Base-by-base conservation (phyloP, 345 rosid genomes). In the Citrus trifoliata region DNA sequence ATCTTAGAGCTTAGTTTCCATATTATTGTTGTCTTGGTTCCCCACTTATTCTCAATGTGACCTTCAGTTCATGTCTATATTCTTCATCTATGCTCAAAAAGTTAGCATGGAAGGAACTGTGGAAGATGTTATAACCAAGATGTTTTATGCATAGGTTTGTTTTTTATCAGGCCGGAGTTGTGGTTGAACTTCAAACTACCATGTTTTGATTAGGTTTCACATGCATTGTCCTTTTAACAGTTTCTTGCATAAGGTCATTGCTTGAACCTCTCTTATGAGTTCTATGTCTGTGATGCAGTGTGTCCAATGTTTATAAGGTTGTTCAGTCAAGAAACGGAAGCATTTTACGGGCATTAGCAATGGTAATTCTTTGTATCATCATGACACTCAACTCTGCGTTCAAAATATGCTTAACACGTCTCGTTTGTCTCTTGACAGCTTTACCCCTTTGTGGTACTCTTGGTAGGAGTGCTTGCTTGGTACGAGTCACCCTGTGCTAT, bases 391-490 rank as follows among this genome's bases (percentile, higher is more conserved):
- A 75, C 66, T 56, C 6, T 6, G 32, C 16, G 33, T 80, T 63
- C 76, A 14, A 51, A 13, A 28, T 75, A 53, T 85, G 71, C 35
- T 60, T 65, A 24, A 68, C 67, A 55, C 40, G 60, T 80, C 32
- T 76, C 72, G 51, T n/a, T 77, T 75, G 38, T 63, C 80, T 83
- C 37, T 82, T 67, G 46, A 48, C 93, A 96, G 99, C 95, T 92
- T 77, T 93, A 84, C 80, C 99, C 99, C 25, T 92, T 96, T 42
- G 80, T 69, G 62, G 89, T 88, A 66, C 91, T 96, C 19, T 40
- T 96, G 83, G 94, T 87, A 72, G 98, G 98, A 81, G 94, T 96
- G 82, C 86, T 93, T 22, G 81, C 79, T 67, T 95, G 99, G 99
- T 95, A 93, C 83, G 84, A 56, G 38, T 67, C 32, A 65, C 33